Conservation (phyloP, 2,329 filamentous ascomycete genomes). For the Penicillium expansum region DNA sequence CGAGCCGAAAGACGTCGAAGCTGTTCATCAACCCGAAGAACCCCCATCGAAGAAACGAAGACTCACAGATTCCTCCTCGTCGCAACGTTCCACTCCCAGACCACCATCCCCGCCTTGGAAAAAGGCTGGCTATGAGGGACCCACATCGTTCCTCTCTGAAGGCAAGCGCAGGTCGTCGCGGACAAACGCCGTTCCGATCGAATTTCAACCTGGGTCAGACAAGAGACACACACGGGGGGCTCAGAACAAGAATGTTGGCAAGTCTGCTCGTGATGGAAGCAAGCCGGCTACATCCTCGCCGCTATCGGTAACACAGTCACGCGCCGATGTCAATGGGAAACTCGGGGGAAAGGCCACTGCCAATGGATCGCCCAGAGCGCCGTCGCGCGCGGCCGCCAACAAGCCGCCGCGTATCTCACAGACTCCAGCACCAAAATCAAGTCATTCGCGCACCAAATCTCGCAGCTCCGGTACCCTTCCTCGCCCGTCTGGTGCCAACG, state of each 20-base stretch:
- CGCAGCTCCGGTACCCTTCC: constrained; percentile 27
- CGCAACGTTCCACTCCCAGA: constrained; percentile 41
- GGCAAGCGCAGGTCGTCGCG: constrained; percentile 62
- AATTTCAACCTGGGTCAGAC: constrained; percentile 48
- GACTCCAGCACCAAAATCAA: constrained; percentile 28
- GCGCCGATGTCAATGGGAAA: constrained; percentile 32
- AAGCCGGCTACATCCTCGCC: constrained; percentile 33
- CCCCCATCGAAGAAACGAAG: constrained; percentile 49
- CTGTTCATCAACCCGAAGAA: constrained; percentile 33
- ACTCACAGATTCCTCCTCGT: constrained; percentile 36
- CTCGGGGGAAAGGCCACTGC: constrained; percentile 28
- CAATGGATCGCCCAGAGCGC: constrained; percentile 34
- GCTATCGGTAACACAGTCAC: constrained; percentile 29
- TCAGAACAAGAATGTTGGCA: constrained; percentile 35
- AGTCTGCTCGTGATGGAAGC: constrained; percentile 25
- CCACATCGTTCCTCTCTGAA: constrained; percentile 72
- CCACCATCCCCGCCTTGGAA: constrained; percentile 86
- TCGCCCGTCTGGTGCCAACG: constrained; percentile 17
- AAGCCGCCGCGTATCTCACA: constrained; percentile 26
- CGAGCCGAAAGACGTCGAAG: constrained; percentile 32
- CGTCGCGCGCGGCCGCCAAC: constrained; percentile 22
- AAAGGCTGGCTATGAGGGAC: constrained; percentile 76
- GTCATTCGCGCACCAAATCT: constrained; percentile 30
- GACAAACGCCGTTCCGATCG: constrained; percentile 49
- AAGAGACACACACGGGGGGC: constrained; percentile 47